Evolutionary conservation across 768 basidiomycete species (phyloP).

Genomic region (Baorangia bicolor): DNA sequence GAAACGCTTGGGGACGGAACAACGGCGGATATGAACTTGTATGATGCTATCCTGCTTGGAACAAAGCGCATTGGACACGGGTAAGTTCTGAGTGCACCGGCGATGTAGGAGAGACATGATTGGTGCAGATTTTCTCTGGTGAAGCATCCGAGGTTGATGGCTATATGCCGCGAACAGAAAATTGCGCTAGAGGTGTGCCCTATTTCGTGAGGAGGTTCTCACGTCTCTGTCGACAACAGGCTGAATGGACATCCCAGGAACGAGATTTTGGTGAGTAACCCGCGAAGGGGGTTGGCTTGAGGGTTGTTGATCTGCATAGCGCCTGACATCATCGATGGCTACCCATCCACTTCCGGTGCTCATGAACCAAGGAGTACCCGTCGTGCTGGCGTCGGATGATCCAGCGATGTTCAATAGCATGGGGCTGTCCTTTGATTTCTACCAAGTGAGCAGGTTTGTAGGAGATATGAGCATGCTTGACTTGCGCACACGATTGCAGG

Average conservation of each 20-base stretch:
- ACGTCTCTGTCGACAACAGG: not conserved
- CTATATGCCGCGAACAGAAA: constrained; percentile 39
- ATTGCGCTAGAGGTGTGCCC: constrained; percentile 50
- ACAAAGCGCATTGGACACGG: constrained; percentile 53
- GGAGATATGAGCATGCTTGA: not conserved
- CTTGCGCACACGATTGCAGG: constrained; percentile 35
- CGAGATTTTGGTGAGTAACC: constrained; percentile 55
- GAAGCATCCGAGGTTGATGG: constrained; percentile 48
- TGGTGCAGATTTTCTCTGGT: constrained; percentile 40
- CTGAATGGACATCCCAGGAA: constrained; percentile 42
- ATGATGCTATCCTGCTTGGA: constrained; percentile 49
- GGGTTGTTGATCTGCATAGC: constrained; percentile 36
- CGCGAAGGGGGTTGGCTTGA: not conserved
- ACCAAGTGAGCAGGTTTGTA: constrained; percentile 45
- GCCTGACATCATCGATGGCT: constrained; percentile 72
- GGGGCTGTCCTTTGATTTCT: constrained; percentile 75
- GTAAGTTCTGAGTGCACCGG: constrained; percentile 21
- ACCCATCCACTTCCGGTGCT: constrained; percentile 68
- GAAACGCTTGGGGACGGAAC: constrained; percentile 49
- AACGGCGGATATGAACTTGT: constrained; percentile 44
- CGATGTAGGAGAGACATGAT: not conserved
- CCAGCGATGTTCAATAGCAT: constrained; percentile 72
- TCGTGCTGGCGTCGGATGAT: constrained; percentile 70
- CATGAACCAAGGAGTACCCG: constrained; percentile 67
- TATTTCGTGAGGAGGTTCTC: constrained; percentile 39